Conservation (phyloP, 495 filamentous ascomycete genomes). For the Neurospora sp. region DNA sequence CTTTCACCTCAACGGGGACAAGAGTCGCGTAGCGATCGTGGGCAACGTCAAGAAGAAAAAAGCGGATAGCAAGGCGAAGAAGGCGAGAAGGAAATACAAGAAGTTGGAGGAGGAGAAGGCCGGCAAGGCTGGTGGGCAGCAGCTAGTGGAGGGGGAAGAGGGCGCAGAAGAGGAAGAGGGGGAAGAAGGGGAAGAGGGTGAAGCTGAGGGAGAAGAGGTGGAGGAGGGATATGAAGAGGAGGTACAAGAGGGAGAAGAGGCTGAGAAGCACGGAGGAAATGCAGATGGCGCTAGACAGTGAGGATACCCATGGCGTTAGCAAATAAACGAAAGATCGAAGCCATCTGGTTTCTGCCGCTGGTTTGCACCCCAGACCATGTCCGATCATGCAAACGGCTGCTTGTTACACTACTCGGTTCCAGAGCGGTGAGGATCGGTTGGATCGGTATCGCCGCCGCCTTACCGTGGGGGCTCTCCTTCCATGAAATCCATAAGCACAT, state of each 20-base stretch:
- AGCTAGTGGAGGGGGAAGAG: not conserved
- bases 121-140: not conserved
- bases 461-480: not conserved
- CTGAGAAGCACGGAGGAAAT: not conserved
- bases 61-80: conserved; percentile 39
- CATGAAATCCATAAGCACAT: not conserved
- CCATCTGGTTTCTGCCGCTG: not conserved
- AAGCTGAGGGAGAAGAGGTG: conserved; percentile 3
- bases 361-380: not conserved
- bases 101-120: conserved; percentile 32
- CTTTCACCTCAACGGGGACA: conserved; percentile 39
- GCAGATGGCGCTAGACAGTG: not conserved
- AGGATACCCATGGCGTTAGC: not conserved
- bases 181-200: not conserved
- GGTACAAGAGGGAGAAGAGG: not conserved
- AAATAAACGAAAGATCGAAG: not conserved
- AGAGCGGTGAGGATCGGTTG: not conserved
- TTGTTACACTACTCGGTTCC: not conserved
- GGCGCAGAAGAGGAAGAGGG: not conserved
- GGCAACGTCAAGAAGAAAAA: conserved; percentile 34
- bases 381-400: not conserved
- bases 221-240: conserved; percentile 2
- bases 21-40: conserved; percentile 33
- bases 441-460: not conserved
- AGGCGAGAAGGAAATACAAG: conserved; percentile 39